Evolutionary conservation across 805 yeast species (phyloP), one percentile per base, ranked within the genome.

Genomic region (Yamadazyma kitorensis): DNA sequence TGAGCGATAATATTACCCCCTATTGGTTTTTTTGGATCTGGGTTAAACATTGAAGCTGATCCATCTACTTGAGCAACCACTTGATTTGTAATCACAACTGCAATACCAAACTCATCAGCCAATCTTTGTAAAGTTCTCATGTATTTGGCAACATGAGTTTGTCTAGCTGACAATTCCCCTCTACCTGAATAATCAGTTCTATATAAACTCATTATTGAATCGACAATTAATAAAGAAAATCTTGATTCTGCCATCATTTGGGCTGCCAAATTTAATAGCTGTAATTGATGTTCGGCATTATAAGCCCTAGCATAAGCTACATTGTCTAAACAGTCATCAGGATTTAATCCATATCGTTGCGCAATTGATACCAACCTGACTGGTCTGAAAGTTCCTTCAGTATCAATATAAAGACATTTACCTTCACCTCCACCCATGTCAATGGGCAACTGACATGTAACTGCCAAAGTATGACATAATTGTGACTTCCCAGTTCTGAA

Each of bases 351-450:
- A 55, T 84, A 93, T 48, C 98, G 71, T 54, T 82, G 82, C 2
- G 96, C 96, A 45, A 93, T 88, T 0, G 95, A 81, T 6, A 86
- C 84, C 47, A 93, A 69, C 49, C 98, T 75, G 27, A 82, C 82
- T 1, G 98, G 97, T 55, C 98, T 74, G 58, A 93, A 93, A 2
- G 98, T 93, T 13, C 97, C 96, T 56, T 91, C 98, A 0, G 98
- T 91, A 54, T 93, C 98, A 41, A 93, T 89, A 55, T 86, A 93
- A 36, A 93, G 68, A 59, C 97, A 91, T 61, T 93, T 88, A 21
- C 98, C 98, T 64, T 93, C 98, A 33, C 96, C 98, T 41, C 98
- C 98, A 25, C 97, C 97, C 83, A 85, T 82, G 54, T 89, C 97
- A 32, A 91, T 77, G 4, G 98, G 98, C 36, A 93, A 68, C 60